Evolutionary conservation across 306 rosid species (phyloP).

Genomic region (Trifolium dubium): DNA sequence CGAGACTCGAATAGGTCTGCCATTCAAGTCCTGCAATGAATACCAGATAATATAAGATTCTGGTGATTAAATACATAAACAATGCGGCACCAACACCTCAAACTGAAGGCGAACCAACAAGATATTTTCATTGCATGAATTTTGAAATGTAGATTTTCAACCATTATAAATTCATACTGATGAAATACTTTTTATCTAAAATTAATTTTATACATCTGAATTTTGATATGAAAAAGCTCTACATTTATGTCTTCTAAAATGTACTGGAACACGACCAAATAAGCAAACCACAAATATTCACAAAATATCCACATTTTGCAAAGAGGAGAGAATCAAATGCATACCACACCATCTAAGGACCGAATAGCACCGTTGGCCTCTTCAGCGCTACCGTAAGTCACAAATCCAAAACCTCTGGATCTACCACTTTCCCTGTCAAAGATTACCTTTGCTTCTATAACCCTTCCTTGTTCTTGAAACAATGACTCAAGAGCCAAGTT

Average conservation of each 20-base stretch:
- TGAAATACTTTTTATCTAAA: not conserved
- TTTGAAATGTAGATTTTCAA: not conserved
- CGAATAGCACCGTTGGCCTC: slow-evolving; percentile 79
- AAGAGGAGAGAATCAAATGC: slow-evolving; percentile 37
- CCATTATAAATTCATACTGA: not conserved
- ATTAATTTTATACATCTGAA: not conserved
- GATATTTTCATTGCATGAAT: not conserved
- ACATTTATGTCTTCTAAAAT: not conserved
- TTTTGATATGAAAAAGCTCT: not conserved
- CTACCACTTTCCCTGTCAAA: slow-evolving; percentile 96
- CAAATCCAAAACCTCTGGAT: slow-evolving; percentile 96
- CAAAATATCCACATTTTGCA: not conserved
- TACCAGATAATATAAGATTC: slow-evolving; percentile 36
- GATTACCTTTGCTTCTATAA: slow-evolving; percentile 88
- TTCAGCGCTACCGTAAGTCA: slow-evolving; percentile 66
- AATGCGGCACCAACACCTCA: not conserved
- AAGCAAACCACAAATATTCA: not conserved
- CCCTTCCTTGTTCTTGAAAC: slow-evolving; percentile 79
- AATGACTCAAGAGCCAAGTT: slow-evolving; percentile 68
- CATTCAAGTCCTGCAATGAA: slow-evolving; percentile 74
- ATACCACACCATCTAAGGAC: slow-evolving; percentile 83
- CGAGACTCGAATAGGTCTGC: slow-evolving; percentile 79
- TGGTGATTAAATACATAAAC: not conserved
- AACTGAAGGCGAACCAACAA: not conserved
- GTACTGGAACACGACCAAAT: slow-evolving; percentile 18